Percentiles rank a stretch among this genome's conserved stretches.
These are phyloP conservation scores for Coniophora puteana DNA, from an alignment of 1,284 basidiomycete species.

Conservation along the genomic window DNA sequence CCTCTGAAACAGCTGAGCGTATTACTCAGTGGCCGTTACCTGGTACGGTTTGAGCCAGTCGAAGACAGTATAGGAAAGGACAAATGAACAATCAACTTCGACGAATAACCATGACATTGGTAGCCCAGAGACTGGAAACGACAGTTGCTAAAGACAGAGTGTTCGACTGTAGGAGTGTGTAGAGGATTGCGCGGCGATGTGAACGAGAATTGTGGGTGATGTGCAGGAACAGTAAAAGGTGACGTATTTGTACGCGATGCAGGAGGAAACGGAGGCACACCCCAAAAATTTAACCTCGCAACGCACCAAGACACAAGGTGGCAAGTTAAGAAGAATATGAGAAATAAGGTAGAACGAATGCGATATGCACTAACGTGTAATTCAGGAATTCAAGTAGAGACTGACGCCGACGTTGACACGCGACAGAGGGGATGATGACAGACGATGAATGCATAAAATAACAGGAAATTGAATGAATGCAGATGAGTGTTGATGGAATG, in stretches of 20 bases:
- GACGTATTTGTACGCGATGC: conserved; percentile 24
- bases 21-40: too few species aligned
- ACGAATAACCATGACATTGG: too few species aligned
- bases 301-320: conserved; percentile 32
- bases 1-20: too few species aligned
- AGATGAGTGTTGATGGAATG: conserved; percentile 39
- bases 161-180: conserved; percentile 35
- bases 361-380: conserved; percentile 31
- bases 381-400: too few species aligned
- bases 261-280: conserved; percentile 28
- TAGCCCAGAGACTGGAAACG: too few species aligned
- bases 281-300: conserved; percentile 32
- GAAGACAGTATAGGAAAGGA: too few species aligned
- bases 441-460: conserved; percentile 48
- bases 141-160: conserved; percentile 23
- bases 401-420: conserved; percentile 44
- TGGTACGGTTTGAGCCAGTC: too few species aligned
- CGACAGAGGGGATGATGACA: conserved; percentile 37
- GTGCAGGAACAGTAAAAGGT: conserved; percentile 22
- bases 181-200: too few species aligned
- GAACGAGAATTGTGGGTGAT: conserved; percentile 28
- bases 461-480: conserved; percentile 44
- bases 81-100: too few species aligned
- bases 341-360: conserved; percentile 73
- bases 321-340: conserved; percentile 34